phyloP scores from a whole-genome alignment of 768 basidiomycete genomes.

The Paxillus involutus region DNA sequence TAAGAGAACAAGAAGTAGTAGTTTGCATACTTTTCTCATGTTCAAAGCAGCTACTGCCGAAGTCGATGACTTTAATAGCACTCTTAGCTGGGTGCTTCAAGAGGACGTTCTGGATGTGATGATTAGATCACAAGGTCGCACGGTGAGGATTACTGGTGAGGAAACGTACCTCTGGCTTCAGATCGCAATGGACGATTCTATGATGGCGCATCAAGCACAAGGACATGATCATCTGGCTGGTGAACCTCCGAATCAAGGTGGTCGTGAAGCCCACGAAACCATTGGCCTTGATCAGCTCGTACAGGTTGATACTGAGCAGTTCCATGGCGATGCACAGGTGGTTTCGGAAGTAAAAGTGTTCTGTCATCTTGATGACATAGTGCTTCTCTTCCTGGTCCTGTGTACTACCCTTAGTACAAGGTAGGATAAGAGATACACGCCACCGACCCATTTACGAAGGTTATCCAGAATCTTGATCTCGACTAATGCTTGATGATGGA shows the following conservation, averaged over 20 bases:
- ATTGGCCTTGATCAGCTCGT: constrained; percentile 99
- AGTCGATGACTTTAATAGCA: constrained; percentile 97
- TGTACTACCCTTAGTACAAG: constrained; percentile 26
- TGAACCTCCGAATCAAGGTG: constrained; percentile 90
- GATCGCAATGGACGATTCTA: constrained; percentile 96
- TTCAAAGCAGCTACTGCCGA: constrained; percentile 97
- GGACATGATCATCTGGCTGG: constrained; percentile 91
- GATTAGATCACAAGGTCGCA: constrained; percentile 1
- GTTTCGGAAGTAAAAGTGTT: constrained; percentile 96
- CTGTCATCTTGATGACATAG: constrained; percentile 96
- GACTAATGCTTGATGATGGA: constrained; percentile 97
- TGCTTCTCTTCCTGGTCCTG: constrained; percentile 97
- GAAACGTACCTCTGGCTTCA: constrained; percentile 88
- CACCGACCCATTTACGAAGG: constrained; percentile 93
- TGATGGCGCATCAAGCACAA: constrained; percentile 94
- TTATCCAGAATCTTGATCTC: constrained; percentile 99
- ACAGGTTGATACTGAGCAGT: constrained; percentile 95
- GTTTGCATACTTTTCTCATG: constrained; percentile 89
- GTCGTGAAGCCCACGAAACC: constrained; percentile 99
- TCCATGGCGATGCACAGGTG: constrained; percentile 99
- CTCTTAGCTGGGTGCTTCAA: constrained; percentile 94
- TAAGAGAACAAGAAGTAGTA: background rate
- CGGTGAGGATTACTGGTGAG: background rate
- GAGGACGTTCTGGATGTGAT: constrained; percentile 74
- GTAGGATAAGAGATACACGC: background rate